These are phyloP conservation scores for Cyclanthera cordifolia DNA, from an alignment of 306 rosid genomes.

Conservation along the genomic window DNA sequence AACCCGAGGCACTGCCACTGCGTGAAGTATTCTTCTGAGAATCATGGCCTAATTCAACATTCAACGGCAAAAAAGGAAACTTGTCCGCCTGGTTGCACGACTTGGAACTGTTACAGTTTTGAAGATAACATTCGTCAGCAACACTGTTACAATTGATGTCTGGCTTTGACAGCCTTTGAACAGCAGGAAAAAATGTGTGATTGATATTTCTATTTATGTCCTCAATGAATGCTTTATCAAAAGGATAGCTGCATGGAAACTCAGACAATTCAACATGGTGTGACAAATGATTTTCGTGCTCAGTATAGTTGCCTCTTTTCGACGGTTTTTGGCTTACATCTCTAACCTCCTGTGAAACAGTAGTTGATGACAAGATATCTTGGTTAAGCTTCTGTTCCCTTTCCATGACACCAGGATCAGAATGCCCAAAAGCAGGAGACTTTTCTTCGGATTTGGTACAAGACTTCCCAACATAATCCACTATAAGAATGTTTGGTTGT, in stretches of 20 bases:
- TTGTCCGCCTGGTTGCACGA: conserved; percentile 25
- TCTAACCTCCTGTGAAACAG: conserved; percentile 30
- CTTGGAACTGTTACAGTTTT: conserved; percentile 20
- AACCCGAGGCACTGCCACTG: conserved; percentile 36
- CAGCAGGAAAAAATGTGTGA: conserved; percentile 27
- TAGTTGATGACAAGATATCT: conserved; percentile 37
- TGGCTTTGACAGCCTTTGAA: conserved; percentile 12
- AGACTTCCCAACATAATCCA: conserved; percentile 28
- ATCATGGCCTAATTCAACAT: conserved; percentile 25
- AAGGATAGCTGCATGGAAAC: conserved; percentile 40
- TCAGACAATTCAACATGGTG: conserved; percentile 27
- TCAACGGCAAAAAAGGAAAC: conserved; percentile 38
- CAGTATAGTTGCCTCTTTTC: conserved; percentile 6
- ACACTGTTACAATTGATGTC: conserved; percentile 17
- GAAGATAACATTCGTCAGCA: conserved; percentile 17
- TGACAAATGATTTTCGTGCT: conserved; percentile 16
- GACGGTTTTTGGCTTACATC: conserved; percentile 18
- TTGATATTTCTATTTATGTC: conserved; percentile 39
- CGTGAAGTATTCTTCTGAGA: conserved; percentile 19
- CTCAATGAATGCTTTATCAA: conserved; percentile 27
- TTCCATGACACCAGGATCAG: conserved; percentile 25
- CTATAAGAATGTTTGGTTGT: conserved; percentile 20
- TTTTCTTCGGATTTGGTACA: conserved; percentile 20
- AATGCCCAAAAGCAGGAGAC: conserved; percentile 25
- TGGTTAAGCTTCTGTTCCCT: conserved; percentile 32